Conservation (phyloP, 192 early-diverging fungal genomes). For the Phycomyces blakesleeanus region DNA sequence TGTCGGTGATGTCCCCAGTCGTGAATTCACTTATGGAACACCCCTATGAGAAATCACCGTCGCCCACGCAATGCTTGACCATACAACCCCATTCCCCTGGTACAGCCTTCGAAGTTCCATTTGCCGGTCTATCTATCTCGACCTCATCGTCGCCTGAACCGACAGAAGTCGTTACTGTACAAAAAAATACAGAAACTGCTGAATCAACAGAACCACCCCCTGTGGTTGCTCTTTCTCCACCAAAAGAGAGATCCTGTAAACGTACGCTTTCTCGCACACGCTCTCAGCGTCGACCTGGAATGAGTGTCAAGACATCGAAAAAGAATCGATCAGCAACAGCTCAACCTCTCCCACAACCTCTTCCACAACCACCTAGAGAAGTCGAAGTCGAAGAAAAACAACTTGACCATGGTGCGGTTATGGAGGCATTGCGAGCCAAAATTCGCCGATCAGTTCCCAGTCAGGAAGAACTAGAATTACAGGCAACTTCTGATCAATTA, state of each 20-base stretch:
- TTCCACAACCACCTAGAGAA: background rate
- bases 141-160: slow-evolving; percentile 23
- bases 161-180: background rate
- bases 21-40: background rate
- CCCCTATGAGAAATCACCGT: slow-evolving; percentile 4
- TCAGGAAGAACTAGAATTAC: background rate
- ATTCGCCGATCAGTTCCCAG: slow-evolving; percentile 16
- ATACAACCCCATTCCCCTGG: slow-evolving; percentile 17
- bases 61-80: slow-evolving; percentile 14
- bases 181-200: background rate
- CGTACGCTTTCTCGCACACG: slow-evolving; percentile 22
- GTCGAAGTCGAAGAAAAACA: background rate
- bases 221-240: background rate
- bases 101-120: slow-evolving; percentile 20
- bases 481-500: slow-evolving; percentile 3
- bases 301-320: slow-evolving; percentile 10
- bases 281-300: slow-evolving; percentile 14
- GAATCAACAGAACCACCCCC: background rate
- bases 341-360: background rate
- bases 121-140: slow-evolving; percentile 19
- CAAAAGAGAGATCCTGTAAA: slow-evolving; percentile 16
- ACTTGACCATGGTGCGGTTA: slow-evolving; percentile 31
- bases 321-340: slow-evolving; percentile 20
- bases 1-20: background rate
- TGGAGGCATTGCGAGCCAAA: slow-evolving; percentile 34